Evolutionary conservation across 2,329 filamentous ascomycete species (phyloP), one percentile per base, ranked within the genome.

Genomic region (Ceratocystis diversiconidia): DNA sequence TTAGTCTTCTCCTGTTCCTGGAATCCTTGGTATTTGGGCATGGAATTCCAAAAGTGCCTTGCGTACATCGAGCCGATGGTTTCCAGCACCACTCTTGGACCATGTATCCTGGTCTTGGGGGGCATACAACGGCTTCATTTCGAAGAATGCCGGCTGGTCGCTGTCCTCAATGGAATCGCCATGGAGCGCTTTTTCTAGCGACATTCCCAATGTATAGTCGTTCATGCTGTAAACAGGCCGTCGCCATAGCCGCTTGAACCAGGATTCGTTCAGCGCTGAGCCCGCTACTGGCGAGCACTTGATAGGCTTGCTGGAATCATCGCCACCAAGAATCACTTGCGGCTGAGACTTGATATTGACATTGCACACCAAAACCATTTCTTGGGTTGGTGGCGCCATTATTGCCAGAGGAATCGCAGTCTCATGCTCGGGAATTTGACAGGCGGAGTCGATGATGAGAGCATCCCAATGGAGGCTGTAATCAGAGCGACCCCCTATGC

Each of bases 391-490:
- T 12, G 61, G 61, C 19, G 46, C 17, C 12, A 62, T 25, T 12
- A 50, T 10, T 48, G 61, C 43, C 7, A 62, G 19, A 8, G 61
- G 61, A 8, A 62, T 62, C 19, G 41, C 25, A 15, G 28, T 32
- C 43, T 62, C 61, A n/a, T 48, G 22, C 25, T 62, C 61, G 43
- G 61, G 61, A 46, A 48, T 46, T 7, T 59, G 28, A 8, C 55
- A 32, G 55, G 55, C 55, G 6, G 55, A 59, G 30, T 59, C 55
- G 15, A 59, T 36, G 10, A 59, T 59, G 6, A 59, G 55, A 19
- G 55, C 32, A n/a, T 59, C 55, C 55, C 55, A 59, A 59, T 30
- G 55, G 28, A 59, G 28, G 10, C 55, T n/a, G 30, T 36, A 59
- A 28, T 52, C 48, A 25, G 22, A 10, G 19, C 12, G 15, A 36